Evolutionary conservation across 441 rosid genomes (phyloP), one percentile per base, ranked within the genome.

Genomic region (Populus hybrid): DNA sequence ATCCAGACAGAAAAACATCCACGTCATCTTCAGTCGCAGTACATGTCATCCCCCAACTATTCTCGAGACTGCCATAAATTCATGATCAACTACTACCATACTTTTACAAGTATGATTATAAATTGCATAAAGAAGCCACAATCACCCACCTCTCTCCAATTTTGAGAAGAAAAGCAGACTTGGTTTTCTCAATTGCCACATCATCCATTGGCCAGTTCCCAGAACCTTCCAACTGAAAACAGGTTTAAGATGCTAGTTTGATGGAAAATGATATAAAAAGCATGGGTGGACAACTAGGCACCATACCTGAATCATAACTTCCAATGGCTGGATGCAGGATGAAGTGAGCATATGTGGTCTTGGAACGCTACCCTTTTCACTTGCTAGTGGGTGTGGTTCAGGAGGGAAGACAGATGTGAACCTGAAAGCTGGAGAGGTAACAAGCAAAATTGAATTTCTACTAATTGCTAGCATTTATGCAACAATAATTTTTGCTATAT

Each of bases 201-300:
- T 90, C 93, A 87, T 90, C 94, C 92, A 89, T 88, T 33, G 98
- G 97, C 99, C 99, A 95, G 84, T 89, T 92, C 68, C 97, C 99
- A 84, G 99, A 95, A 76, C 99, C 98, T 87, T 94, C 99, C 89
- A 94, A 85, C 99, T 94, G 81, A 45, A 82, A 68, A 73, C 73
- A 65, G 33, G 18, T 31, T 79, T 82, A 65, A 84, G 65, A 66
- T 70, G 70, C 63, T 50, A 84, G 64, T 18, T 16, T 59, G 75
- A 69, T 45, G 14, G 35, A 29, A 42, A 11, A 67, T 40, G 9
- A 72, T 3, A 53, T 18, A 59, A 16, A 63, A 7, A 61, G 11
- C 29, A 8, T n/a, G 68, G 56, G 29, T 35, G 59, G 40, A 66
- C 42, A 50, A 82, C 35, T 38, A 45, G 21, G 67, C 29, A 68